Base-by-base conservation (phyloP, 495 filamentous ascomycete genomes). In the Podospora appendiculata region DNA sequence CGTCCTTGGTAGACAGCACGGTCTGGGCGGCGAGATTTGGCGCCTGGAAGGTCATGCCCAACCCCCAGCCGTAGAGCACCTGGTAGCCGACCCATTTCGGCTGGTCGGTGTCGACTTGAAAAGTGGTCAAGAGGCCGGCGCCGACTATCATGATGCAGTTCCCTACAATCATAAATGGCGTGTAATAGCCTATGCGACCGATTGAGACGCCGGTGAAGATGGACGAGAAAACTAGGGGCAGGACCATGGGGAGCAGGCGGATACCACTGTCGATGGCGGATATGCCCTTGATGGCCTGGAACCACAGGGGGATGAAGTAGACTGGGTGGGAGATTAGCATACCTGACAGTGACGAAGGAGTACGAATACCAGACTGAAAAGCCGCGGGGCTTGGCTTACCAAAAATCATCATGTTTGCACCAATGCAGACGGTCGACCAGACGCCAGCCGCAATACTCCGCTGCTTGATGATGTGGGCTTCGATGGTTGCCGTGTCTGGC, bases 401-500 rank as follows among this genome's bases (percentile, higher is more conserved):
- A 53, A 58, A 52, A n/a, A 67, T 55, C 51, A 59, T 59, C 55
- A 75, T 68, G 1, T 58, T 58, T 1, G 66, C 63, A 13, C 61
- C 62, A 40, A 70, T 42, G 43, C 61, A 69, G 9, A 70, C 48
- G 4, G 64, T 65, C 3, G 60, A 68, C 59, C 53, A 59, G 10
- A 59, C 17, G 4, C 73, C 75, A 7, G 70, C 70, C 33, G 75
- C 68, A 17, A 94, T 76, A 48, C 72, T 83, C 10, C 87, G 80
- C 53, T 90, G 80, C 42, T 72, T 79, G 49, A 90, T 58, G 60
- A 92, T 73, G 14, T 80, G 79, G 4, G 77, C 76, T 6, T 86
- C 85, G 0, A 91, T 66, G 4, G 85, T 92, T 3, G 89, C 88
- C 12, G 70, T 78, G 0, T 89, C 80, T 12, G 60, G 61, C 19